A percentile compares a stretch with the other conserved stretches of the same genome.
These are phyloP conservation scores for Shiraia bambusicola DNA, from an alignment of 2,329 filamentous ascomycete genomes.

Conservation along the genomic window DNA sequence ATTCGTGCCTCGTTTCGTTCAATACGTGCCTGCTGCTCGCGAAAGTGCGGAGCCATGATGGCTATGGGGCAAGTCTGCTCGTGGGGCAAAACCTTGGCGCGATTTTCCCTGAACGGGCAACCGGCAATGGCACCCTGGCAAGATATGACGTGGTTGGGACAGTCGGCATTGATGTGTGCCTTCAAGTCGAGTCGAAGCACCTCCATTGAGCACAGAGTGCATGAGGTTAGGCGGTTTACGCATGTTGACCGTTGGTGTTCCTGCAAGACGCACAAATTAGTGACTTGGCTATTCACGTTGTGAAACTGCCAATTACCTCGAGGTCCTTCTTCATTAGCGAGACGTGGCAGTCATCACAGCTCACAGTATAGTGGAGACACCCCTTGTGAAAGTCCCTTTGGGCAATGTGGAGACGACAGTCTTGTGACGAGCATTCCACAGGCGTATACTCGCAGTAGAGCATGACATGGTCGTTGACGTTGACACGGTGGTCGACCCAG, in stretches of 20 bases:
- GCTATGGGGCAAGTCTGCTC: slow-evolving; percentile 49
- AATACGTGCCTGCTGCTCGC: slow-evolving; percentile 46
- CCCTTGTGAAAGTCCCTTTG: slow-evolving; percentile 57
- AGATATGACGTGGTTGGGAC: slow-evolving; percentile 45
- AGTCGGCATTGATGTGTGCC: slow-evolving; percentile 45
- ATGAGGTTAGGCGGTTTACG: slow-evolving; percentile 50
- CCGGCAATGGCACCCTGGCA: slow-evolving; percentile 50
- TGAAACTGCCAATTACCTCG: slow-evolving; percentile 41
- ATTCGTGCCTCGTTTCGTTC: slow-evolving; percentile 49
- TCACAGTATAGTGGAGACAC: slow-evolving; percentile 57
- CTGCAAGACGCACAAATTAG: slow-evolving; percentile 31
- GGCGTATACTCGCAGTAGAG: slow-evolving; percentile 60
- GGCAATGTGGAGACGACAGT: slow-evolving; percentile 55
- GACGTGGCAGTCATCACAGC: slow-evolving; percentile 56
- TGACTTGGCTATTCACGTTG: slow-evolving; percentile 20
- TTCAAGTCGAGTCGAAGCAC: slow-evolving; percentile 47
- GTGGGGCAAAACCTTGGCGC: slow-evolving; percentile 44
- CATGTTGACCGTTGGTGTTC: slow-evolving; percentile 53
- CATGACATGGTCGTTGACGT: slow-evolving; percentile 61
- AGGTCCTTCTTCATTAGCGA: slow-evolving; percentile 58
- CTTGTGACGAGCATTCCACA: slow-evolving; percentile 54
- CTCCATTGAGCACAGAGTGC: slow-evolving; percentile 46
- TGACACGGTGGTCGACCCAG: slow-evolving; percentile 56
- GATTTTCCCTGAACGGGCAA: slow-evolving; percentile 45
- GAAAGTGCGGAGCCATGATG: slow-evolving; percentile 49